A percentile compares a stretch with the other conserved stretches of the same genome.
phyloP scores from a whole-genome alignment of 768 basidiomycete species.

The Wakefieldia striispora region DNA sequence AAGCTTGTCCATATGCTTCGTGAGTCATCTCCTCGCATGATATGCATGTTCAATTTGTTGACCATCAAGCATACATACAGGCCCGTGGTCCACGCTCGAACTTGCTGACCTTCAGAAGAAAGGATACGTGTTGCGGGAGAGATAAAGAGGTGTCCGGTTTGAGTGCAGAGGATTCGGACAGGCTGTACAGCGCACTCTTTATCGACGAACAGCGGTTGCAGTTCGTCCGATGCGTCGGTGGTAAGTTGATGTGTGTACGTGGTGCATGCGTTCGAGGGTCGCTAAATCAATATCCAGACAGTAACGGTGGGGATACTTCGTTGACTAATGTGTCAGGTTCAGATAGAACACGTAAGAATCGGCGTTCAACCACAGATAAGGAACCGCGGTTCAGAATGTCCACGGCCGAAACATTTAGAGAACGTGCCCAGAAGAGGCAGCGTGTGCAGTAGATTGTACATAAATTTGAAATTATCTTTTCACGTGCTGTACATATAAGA shows the following conservation, averaged over 20 bases:
- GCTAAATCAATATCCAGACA: no score
- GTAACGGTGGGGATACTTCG: no score
- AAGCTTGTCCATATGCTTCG: conserved; percentile 7
- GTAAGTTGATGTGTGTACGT: not conserved
- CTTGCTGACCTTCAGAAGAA: no score
- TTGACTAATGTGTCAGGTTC: not conserved
- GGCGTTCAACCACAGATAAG: not conserved
- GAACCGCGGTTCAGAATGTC: conserved; percentile 1
- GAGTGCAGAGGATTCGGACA: conserved; percentile 4
- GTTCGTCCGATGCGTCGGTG: not conserved
- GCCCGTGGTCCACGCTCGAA: conserved; percentile 13
- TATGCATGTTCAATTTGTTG: no score
- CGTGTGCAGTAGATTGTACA: no score
- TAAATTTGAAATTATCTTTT: no score
- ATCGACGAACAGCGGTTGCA: not conserved
- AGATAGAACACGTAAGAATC: no score
- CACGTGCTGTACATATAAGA: no score
- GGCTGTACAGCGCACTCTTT: conserved; percentile 11
- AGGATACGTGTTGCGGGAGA: not conserved
- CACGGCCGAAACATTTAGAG: not conserved
- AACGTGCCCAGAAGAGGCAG: not conserved
- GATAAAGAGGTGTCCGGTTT: conserved; percentile 5
- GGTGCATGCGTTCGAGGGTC: no score
- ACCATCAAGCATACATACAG: not conserved
- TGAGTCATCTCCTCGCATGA: not conserved